These are phyloP conservation scores for Prunus davidiana DNA, from an alignment of 306 rosid genomes.

Conservation along the genomic window DNA sequence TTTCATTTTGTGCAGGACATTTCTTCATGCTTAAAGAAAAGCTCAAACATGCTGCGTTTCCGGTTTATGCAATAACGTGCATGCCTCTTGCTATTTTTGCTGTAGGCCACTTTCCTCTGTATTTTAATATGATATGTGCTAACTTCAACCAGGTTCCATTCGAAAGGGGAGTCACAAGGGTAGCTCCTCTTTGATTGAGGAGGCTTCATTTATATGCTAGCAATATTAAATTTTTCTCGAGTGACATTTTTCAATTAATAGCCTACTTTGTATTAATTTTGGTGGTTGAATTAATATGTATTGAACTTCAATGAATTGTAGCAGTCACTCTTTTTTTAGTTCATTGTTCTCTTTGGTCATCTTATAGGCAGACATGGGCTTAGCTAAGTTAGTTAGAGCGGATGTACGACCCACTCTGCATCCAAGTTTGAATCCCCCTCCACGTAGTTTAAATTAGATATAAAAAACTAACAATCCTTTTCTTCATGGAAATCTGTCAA, in stretches of 20 bases:
- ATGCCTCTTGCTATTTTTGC: constrained; percentile 46
- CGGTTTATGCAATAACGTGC: constrained; percentile 38
- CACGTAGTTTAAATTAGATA: too few relatives aligned
- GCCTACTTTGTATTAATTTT: not conserved
- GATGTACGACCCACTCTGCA: too few relatives aligned
- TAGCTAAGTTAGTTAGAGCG: too few relatives aligned
- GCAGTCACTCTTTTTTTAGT: not conserved
- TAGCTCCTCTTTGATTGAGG: constrained; percentile 36
- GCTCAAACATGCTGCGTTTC: constrained; percentile 22
- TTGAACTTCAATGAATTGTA: not conserved
- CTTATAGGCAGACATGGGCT: too few relatives aligned
- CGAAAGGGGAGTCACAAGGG: not conserved
- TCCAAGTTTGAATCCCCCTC: too few relatives aligned
- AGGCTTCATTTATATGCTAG: not conserved
- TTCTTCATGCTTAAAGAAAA: constrained; percentile 38
- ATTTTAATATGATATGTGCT: constrained; percentile 41
- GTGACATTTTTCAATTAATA: not conserved
- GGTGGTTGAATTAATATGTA: too few relatives aligned
- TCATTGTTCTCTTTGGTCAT: too few relatives aligned
- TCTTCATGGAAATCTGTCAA: not conserved
- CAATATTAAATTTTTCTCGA: not conserved
- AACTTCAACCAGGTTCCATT: constrained; percentile 12
- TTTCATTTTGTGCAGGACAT: constrained; percentile 49
- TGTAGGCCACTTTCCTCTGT: constrained; percentile 43
- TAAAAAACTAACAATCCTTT: too few relatives aligned